Evolutionary conservation across 2,329 filamentous ascomycete genomes (phyloP).

Genomic region (Fusarium incarnatum): DNA sequence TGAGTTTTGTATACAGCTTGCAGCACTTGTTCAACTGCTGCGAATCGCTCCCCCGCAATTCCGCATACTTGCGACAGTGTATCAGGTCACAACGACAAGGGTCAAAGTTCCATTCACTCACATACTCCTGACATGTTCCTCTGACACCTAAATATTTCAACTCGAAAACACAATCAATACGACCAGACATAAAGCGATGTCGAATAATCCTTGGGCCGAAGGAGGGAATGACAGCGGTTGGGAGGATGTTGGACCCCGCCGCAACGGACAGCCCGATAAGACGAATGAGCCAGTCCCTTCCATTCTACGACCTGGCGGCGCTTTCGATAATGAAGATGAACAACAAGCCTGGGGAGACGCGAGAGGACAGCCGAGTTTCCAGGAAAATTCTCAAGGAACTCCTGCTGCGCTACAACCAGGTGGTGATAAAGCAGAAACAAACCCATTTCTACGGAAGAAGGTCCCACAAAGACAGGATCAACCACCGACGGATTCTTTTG

Average conservation of each 20-base stretch:
- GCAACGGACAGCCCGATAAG: slow-evolving; percentile 15
- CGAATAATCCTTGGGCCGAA: slow-evolving; percentile 45
- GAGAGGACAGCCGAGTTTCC: slow-evolving; percentile 32
- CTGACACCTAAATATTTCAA: slow-evolving; percentile 5
- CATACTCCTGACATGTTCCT: slow-evolving; percentile 24
- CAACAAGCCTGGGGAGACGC: slow-evolving; percentile 51
- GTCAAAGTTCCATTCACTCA: neutral
- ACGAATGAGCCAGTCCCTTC: slow-evolving; percentile 45
- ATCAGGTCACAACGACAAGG: slow-evolving; percentile 17
- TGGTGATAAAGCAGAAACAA: slow-evolving; percentile 57
- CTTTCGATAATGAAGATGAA: slow-evolving; percentile 41
- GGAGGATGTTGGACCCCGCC: slow-evolving; percentile 42
- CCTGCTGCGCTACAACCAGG: slow-evolving; percentile 52
- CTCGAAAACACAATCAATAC: slow-evolving; percentile 12
- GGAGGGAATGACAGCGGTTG: slow-evolving; percentile 38
- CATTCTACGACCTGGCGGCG: slow-evolving; percentile 50
- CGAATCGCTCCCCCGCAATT: slow-evolving; percentile 35
- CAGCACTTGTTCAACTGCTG: slow-evolving; percentile 12
- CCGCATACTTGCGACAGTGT: slow-evolving; percentile 20
- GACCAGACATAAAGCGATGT: slow-evolving; percentile 16
- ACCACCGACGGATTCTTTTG: slow-evolving; percentile 54
- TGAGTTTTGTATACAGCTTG: slow-evolving; percentile 15
- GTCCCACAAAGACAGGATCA: slow-evolving; percentile 45
- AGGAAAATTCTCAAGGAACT: slow-evolving; percentile 33
- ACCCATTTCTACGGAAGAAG: slow-evolving; percentile 66